Evolutionary conservation across 1,284 basidiomycete genomes (phyloP).

Genomic region (Cystobasidium slooffiae): DNA sequence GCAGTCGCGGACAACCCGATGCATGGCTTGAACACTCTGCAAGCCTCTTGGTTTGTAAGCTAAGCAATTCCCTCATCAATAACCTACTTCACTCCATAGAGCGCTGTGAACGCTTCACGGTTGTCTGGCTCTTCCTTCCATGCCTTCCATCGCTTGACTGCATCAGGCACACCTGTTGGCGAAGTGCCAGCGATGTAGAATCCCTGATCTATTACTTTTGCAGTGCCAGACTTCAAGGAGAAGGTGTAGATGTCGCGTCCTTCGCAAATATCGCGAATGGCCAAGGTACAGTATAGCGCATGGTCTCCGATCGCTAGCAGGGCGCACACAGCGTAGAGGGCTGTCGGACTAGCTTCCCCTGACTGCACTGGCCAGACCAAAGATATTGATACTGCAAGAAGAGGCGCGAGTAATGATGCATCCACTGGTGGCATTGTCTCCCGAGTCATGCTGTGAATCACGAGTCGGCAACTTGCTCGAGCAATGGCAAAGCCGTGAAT

Average conservation of each 20-base stretch:
- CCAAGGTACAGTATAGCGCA: constrained; percentile 21
- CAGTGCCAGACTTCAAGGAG: constrained; percentile 20
- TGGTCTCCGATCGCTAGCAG: constrained; percentile 24
- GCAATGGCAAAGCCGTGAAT: constrained; percentile 34
- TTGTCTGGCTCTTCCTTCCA: constrained; percentile 22
- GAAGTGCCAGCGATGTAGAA: constrained; percentile 22
- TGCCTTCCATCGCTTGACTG: constrained; percentile 23
- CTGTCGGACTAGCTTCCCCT: not conserved
- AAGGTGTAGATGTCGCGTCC: constrained; percentile 32
- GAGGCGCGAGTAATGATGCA: constrained; percentile 13
- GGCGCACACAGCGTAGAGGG: constrained; percentile 13
- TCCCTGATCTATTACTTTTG: constrained; percentile 28
- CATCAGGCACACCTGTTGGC: constrained; percentile 5
- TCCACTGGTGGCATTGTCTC: constrained; percentile 26
- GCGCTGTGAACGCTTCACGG: constrained; percentile 6
- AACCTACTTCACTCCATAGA: constrained; percentile 10
- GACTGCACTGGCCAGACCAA: not conserved
- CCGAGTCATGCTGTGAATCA: constrained; percentile 36
- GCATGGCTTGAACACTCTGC: no score
- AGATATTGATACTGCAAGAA: constrained; percentile 5
- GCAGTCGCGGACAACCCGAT: no score
- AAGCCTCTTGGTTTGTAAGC: not conserved
- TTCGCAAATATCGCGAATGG: constrained; percentile 32
- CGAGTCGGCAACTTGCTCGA: constrained; percentile 20
- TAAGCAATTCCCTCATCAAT: not conserved